Evolutionary conservation across 2,329 filamentous ascomycete genomes (phyloP).

Genomic region (Xylaria sp.): DNA sequence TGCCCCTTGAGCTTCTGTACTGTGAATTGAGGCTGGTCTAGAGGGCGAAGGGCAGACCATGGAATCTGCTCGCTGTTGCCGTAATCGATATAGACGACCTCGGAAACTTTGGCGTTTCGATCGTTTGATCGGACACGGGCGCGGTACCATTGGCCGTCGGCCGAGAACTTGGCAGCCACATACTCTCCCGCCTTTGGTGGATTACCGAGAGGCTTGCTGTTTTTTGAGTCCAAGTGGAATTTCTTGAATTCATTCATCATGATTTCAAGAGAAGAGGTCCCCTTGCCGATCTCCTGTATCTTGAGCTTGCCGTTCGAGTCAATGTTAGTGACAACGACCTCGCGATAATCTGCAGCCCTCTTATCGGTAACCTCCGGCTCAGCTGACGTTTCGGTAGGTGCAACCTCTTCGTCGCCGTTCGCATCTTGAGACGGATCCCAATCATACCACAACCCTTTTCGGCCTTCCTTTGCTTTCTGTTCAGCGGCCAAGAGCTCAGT

Average conservation of each 20-base stretch:
- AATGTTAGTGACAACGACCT: constrained; percentile 91
- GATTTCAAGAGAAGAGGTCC: constrained; percentile 84
- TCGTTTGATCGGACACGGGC: constrained; percentile 92
- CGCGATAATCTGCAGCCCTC: constrained; percentile 85
- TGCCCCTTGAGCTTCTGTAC: constrained; percentile 85
- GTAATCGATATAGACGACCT: constrained; percentile 95
- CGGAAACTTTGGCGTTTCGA: constrained; percentile 85
- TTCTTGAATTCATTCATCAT: constrained; percentile 91
- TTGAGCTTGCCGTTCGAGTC: constrained; percentile 85
- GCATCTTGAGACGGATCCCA: constrained; percentile 91
- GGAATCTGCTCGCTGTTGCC: constrained; percentile 91
- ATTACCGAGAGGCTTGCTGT: constrained; percentile 76
- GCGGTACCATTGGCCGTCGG: constrained; percentile 94
- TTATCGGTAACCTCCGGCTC: constrained; percentile 67
- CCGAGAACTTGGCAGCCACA: constrained; percentile 89
- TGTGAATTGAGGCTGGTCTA: constrained; percentile 82
- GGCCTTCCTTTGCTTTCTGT: constrained; percentile 85
- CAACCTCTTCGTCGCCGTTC: constrained; percentile 66
- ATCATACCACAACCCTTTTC: constrained; percentile 91
- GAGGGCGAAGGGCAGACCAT: constrained; percentile 84
- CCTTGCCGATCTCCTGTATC: constrained; percentile 88
- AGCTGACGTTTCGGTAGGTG: constrained; percentile 61
- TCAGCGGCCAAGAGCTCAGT: constrained; percentile 89
- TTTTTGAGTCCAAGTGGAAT: constrained; percentile 87
- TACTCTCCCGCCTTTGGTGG: constrained; percentile 91